A percentile compares a stretch with the other conserved stretches of the same genome.
phyloP scores from a whole-genome alignment of 371 early-diverging fungal species.

The Mortierella sp. region DNA sequence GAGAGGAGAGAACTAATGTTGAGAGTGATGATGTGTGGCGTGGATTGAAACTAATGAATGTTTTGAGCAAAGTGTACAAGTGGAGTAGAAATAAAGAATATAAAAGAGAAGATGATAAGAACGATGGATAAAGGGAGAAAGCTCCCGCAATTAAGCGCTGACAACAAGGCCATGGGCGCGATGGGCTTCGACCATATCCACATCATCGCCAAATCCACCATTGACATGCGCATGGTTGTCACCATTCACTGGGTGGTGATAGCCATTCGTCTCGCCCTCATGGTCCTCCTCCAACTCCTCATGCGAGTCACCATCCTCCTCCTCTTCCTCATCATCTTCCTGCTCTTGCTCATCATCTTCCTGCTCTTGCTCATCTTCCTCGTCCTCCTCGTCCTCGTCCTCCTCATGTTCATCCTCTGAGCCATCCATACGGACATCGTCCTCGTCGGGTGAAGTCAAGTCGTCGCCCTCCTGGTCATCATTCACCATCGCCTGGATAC shows the following conservation, averaged over 20 bases:
- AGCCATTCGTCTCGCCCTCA: conserved; percentile 12
- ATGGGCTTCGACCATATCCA: conserved; percentile 27
- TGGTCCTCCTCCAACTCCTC: conserved; percentile 4
- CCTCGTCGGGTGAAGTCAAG: conserved; percentile 37
- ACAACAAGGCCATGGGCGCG: conserved; percentile 15
- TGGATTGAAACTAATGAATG: not conserved
- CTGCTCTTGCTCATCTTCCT: not conserved
- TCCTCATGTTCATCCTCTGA: conserved; percentile 29
- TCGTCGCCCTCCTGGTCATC: conserved; percentile 24
- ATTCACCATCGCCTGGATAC: conserved; percentile 24
- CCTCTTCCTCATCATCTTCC: conserved; percentile 18
- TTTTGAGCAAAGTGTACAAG: not conserved
- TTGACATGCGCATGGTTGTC: conserved; percentile 10
- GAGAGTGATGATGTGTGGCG: not conserved
- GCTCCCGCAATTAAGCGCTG: not conserved
- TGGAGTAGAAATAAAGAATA: not conserved
- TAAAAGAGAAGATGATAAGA: not conserved
- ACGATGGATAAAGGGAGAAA: not conserved
- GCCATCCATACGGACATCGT: conserved; percentile 25
- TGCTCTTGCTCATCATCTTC: not conserved
- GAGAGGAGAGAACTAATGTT: too few species aligned
- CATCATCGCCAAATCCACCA: conserved; percentile 20
- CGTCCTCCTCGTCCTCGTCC: not conserved
- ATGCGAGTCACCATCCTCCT: conserved; percentile 16
- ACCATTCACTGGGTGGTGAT: not conserved